Percentiles rank a stretch among this genome's conserved stretches.
These are phyloP conservation scores for Pichia sorboxylosa DNA, from an alignment of 1,139 yeast genomes.

Conservation along the genomic window DNA sequence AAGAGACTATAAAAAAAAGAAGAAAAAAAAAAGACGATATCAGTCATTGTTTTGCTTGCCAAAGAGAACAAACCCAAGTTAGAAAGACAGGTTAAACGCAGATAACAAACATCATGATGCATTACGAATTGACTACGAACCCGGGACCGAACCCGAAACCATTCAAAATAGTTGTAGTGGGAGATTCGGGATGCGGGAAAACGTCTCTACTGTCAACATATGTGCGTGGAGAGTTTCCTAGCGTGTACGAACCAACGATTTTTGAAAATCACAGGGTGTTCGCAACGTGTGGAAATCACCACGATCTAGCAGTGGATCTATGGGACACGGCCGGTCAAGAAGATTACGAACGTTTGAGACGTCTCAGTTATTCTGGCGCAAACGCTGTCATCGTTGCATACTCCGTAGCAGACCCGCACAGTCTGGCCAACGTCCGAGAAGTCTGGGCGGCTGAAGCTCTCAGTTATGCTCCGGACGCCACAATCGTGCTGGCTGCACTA, in stretches of 20 bases:
- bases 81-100: too few relatives aligned
- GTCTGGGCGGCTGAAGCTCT: slow-evolving; percentile 81
- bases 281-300: slow-evolving; percentile 27
- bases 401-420: slow-evolving; percentile 50
- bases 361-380: slow-evolving; percentile 74
- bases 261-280: slow-evolving; percentile 75
- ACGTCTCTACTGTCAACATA: slow-evolving; percentile 79
- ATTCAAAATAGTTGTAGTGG: slow-evolving; percentile 73
- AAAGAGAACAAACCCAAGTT: too few relatives aligned
- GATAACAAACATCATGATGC: too few relatives aligned
- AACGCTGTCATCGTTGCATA: slow-evolving; percentile 68
- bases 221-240: slow-evolving; percentile 59
- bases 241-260: slow-evolving; percentile 75
- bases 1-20: too few relatives aligned
- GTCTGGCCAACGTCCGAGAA: slow-evolving; percentile 64
- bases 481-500: slow-evolving; percentile 68
- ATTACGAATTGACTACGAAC: too few relatives aligned
- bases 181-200: slow-evolving; percentile 94
- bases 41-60: too few relatives aligned
- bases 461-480: slow-evolving; percentile 74
- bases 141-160: too few relatives aligned
- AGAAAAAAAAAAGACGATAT: too few relatives aligned
- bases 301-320: slow-evolving; percentile 52
- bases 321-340: slow-evolving; percentile 89
- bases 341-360: slow-evolving; percentile 76